These are phyloP conservation scores for Starmera dryadoides DNA, from an alignment of 805 yeast genomes.

Conservation along the genomic window DNA sequence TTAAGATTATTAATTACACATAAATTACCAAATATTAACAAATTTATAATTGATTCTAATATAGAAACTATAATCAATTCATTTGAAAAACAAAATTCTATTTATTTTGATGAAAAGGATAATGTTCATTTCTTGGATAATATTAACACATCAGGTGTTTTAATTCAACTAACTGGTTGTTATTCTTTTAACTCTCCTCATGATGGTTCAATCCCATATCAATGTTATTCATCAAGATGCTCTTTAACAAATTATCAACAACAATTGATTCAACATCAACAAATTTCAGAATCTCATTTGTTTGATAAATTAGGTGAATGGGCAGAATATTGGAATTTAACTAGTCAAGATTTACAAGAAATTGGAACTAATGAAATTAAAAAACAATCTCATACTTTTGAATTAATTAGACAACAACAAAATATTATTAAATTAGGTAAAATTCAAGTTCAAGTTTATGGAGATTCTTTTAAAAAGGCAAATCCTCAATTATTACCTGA, in stretches of 20 bases:
- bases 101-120: conserved; percentile 28
- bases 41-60: conserved; percentile 42
- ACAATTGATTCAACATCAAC: conserved; percentile 1
- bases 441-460: conserved; percentile 54
- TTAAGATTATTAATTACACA: conserved; percentile 44
- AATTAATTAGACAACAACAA: conserved; percentile 64
- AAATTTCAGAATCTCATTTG: not conserved
- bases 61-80: conserved; percentile 41
- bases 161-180: conserved; percentile 38
- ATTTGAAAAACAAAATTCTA: conserved; percentile 34
- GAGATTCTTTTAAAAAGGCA: conserved; percentile 31
- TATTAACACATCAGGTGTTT: conserved; percentile 32
- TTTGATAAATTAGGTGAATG: conserved; percentile 38
- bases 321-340: conserved; percentile 60
- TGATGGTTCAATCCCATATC: conserved; percentile 4
- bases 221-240: conserved; percentile 29
- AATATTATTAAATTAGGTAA: conserved; percentile 60
- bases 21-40: conserved; percentile 40
- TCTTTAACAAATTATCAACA: conserved; percentile 17
- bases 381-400: conserved; percentile 70
- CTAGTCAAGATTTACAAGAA: conserved; percentile 45
- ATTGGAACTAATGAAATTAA: conserved; percentile 46
- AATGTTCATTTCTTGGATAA: conserved; percentile 20
- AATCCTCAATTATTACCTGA: conserved; percentile 38
- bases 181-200: conserved; percentile 30